A percentile compares a stretch with the other conserved stretches of the same genome.
phyloP scores from a whole-genome alignment of 139 green algal genomes.

The Volvox africanus region DNA sequence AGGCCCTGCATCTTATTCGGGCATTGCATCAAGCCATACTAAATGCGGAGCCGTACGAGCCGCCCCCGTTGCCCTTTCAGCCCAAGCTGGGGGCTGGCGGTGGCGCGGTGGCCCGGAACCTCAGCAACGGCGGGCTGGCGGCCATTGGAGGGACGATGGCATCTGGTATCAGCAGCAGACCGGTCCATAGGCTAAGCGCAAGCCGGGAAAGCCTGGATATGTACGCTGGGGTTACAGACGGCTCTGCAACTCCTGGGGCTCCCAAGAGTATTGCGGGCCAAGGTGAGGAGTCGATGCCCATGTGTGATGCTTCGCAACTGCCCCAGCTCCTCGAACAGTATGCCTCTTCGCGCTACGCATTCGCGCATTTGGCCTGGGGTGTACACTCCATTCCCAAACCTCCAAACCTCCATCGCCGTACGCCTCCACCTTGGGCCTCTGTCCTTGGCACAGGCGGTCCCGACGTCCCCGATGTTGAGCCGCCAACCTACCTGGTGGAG shows the following conservation, averaged over 20 bases:
- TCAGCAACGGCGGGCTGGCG: constrained; percentile 26
- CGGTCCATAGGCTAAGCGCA: neutral
- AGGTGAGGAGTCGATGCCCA: neutral
- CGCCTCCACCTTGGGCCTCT: too few relatives aligned
- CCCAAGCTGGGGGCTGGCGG: neutral
- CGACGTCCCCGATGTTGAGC: constrained; percentile 31
- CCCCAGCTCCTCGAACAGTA: too few relatives aligned
- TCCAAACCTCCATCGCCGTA: too few relatives aligned
- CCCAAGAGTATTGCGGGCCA: neutral
- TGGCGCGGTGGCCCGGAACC: neutral
- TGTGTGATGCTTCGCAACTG: too few relatives aligned
- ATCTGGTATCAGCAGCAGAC: neutral
- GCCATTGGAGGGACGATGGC: neutral
- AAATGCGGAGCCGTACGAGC: neutral
- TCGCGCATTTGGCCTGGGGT: too few relatives aligned
- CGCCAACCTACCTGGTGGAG: constrained; percentile 76
- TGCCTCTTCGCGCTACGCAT: too few relatives aligned
- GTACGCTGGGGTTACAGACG: neutral
- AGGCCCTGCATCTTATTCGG: constrained; percentile 52
- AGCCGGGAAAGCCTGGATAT: constrained; percentile 39
- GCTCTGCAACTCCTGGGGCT: neutral
- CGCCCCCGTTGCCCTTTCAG: neutral
- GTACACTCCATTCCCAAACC: too few relatives aligned
- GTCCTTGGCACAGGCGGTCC: too few relatives aligned
- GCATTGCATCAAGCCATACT: constrained; percentile 61